phyloP scores from a whole-genome alignment of 176 grass and related monocot species.

The Melocanna baccifera region DNA sequence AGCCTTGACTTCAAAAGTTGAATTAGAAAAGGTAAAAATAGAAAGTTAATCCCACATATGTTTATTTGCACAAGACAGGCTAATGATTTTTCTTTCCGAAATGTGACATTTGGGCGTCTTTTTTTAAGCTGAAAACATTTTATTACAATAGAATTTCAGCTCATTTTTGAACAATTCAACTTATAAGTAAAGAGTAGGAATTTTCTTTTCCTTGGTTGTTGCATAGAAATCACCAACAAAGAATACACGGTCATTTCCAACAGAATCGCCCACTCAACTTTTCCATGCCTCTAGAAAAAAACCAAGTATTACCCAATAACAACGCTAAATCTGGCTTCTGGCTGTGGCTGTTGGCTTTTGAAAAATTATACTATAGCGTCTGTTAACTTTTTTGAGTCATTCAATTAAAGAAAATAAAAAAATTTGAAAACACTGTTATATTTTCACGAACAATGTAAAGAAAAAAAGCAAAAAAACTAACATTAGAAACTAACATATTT shows the following conservation, averaged over 20 bases:
- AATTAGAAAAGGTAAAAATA: not conserved
- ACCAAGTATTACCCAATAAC: fast-evolving
- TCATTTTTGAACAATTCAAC: not conserved
- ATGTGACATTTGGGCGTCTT: not conserved
- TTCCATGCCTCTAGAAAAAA: slow-evolving; percentile 9
- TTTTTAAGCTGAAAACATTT: not conserved
- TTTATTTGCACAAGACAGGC: not conserved
- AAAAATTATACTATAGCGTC: too few relatives aligned
- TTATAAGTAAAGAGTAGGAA: fast-evolving
- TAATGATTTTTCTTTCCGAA: not conserved
- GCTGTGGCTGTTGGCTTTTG: too few relatives aligned
- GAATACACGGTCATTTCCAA: too few relatives aligned
- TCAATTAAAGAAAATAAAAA: too few relatives aligned
- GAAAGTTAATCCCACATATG: not conserved
- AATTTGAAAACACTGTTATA: too few relatives aligned
- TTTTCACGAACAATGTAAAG: too few relatives aligned
- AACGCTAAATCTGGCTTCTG: too few relatives aligned
- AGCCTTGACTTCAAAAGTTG: not conserved
- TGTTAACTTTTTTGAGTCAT: too few relatives aligned
- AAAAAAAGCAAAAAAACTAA: too few relatives aligned
- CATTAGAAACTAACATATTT: too few relatives aligned
- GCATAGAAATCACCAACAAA: not conserved
- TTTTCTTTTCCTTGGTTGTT: not conserved
- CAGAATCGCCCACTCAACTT: not conserved
- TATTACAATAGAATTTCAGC: not conserved